Base-by-base conservation (phyloP, 108 stramenopile genomes). In the Parietichytrium sp. region DNA sequence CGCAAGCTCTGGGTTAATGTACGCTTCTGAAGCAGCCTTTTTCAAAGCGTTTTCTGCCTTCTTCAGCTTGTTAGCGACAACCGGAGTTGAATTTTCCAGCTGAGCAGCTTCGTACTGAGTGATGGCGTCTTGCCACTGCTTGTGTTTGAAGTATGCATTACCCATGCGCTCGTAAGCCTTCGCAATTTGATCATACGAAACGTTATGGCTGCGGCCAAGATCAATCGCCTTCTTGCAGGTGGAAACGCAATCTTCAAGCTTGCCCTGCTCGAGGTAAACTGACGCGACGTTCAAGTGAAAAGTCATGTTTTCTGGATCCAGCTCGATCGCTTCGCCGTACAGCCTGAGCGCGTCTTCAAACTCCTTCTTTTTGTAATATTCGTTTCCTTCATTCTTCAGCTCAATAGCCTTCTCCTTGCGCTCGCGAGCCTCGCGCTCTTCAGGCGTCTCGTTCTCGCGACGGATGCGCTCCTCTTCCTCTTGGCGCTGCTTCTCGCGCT, bases 281-380 rank as follows among this genome's bases (percentile, higher is more conserved):
- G 99, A 96, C 20, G 97, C 96, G 87, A 97, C 97, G 90, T 99
- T 99, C 54, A 83, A 91, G 38, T 91, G 48, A 85, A 93, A 98
- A 2, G 94, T 93, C 96, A 98, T 96, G 91, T 96, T 94, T 47
- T 94, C 91, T 6, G 92, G 91, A 85, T 98, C 97, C 27, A 96
- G 84, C 23, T 80, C 79, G 16, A 91, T 93, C n/a, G 98, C 98
- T 86, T 95, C 96, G 55, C 97, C 94, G 86, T 98, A 99, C 13
- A 92, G 90, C n/a, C 91, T 94, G 47, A 99, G 51, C 26, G 99
- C 99, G 54, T 95, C 95, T 13, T 93, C 94, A 80, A 98, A 97
- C 52, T 97, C 90, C 84, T 95, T 94, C 25, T 81, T 51, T 84
- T 96, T 97, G 95, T 97, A 99, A 2, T 94, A 82, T 16, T 87